A percentile compares a stretch with the other conserved stretches of the same genome.
Conservation (phyloP, 768 basidiomycete genomes). For the Pleurotus cornucopiae region DNA sequence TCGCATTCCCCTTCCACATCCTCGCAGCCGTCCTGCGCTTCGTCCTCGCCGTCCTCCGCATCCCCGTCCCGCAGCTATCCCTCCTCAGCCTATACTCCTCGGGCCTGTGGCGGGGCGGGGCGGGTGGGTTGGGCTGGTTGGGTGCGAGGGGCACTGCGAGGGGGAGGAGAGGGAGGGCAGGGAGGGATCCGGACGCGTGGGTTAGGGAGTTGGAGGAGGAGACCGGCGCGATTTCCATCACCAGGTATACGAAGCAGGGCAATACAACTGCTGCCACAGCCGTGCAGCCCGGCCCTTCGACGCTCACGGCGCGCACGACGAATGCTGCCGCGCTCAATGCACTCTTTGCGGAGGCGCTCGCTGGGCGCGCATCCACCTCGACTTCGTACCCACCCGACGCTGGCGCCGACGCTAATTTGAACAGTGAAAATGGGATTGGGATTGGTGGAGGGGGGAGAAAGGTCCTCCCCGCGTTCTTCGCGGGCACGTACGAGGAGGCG, state of each 20-base stretch:
- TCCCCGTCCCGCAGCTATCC: constrained; percentile 60
- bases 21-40: constrained; percentile 62
- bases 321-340: constrained; percentile 26
- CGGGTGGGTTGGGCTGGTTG: no score
- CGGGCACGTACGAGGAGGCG: constrained; percentile 80
- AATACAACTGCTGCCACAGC: no score
- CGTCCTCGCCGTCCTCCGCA: constrained; percentile 60
- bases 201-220: constrained; percentile 80
- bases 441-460: constrained; percentile 29
- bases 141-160: no score
- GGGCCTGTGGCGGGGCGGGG: no score
- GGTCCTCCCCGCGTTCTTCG: constrained; percentile 74
- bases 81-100: constrained; percentile 38
- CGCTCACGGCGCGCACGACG: constrained; percentile 20
- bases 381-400: no score
- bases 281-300: no score
- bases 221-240: constrained; percentile 68
- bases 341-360: constrained; percentile 26
- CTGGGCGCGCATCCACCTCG: no score
- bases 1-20: constrained; percentile 59
- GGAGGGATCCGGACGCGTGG: constrained; percentile 69
- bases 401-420: no score
- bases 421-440: constrained; percentile 9
- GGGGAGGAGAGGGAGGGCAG: no score
- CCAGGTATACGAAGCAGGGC: constrained; percentile 9